These are phyloP conservation scores for Mycena galericulata DNA, from an alignment of 768 basidiomycete species.

Conservation along the genomic window DNA sequence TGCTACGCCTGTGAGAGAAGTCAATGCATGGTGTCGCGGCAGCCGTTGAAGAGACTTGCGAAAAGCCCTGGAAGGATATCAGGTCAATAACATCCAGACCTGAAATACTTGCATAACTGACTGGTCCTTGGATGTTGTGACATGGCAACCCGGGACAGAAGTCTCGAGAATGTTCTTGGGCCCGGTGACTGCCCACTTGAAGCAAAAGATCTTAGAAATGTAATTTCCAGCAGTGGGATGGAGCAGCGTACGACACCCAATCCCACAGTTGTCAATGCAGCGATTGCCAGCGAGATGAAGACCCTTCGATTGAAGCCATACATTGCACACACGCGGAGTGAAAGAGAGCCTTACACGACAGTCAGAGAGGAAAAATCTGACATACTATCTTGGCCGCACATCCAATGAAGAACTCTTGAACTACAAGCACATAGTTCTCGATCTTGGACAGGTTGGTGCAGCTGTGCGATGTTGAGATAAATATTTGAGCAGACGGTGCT, in stretches of 20 bases:
- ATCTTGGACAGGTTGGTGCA: neutral
- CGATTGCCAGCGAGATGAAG: neutral
- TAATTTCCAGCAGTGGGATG: neutral
- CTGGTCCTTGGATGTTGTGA: neutral
- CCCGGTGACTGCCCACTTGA: constrained; percentile 5
- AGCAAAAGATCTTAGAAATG: neutral
- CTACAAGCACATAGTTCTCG: neutral
- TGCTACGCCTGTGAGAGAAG: neutral
- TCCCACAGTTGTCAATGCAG: neutral
- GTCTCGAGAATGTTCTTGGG: neutral
- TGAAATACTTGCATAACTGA: neutral
- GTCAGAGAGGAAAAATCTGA: neutral
- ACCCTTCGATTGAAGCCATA: constrained; percentile 9
- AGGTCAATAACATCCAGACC: neutral
- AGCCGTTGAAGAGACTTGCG: neutral
- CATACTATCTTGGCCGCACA: neutral
- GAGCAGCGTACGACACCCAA: neutral
- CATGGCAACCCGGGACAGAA: neutral
- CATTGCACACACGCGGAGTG: neutral
- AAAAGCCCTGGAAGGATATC: neutral
- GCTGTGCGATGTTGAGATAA: too few species aligned
- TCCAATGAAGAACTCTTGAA: constrained; percentile 3
- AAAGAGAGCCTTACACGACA: neutral
- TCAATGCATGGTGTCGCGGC: neutral
- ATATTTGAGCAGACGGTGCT: too few species aligned